Base-by-base conservation (phyloP, 2,329 filamentous ascomycete species). In the Cordyceps tenuipes region DNA sequence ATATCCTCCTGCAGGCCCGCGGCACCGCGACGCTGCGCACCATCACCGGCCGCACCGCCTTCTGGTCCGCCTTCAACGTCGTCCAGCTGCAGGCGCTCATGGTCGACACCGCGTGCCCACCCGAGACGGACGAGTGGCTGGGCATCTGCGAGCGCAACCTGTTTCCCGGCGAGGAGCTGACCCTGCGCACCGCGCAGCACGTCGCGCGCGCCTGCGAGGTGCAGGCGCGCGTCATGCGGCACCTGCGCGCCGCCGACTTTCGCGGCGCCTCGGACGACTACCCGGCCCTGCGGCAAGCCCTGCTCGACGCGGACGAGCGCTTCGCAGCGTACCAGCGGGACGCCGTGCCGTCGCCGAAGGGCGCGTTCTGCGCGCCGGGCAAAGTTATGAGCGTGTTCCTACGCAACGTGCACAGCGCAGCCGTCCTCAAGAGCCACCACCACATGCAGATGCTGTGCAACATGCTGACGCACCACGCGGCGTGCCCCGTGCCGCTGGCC, bases 61-160 rank as follows among this genome's bases (percentile, higher is more conserved):
- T 76, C 60, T 76, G 74, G 74, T 68, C 71, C 10, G 68, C 71
- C 23, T 75, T 67, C 43, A 75, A 69, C 60, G 69, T 76, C 63
- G 67, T 76, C 50, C 74, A 75, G 74, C 67, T 75, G 6, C 69
- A 73, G 61, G 70, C 69, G 26, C 67, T 74, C 13, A 61, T 74
- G 17, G 67, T 59, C 7, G 71, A 67, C 55, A 65, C 55, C 2
- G 67, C 69, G 53, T 73, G 70, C 17, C 74, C 74, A 4, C 67
- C 72, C 1, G 74, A 76, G 46, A 69, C 71, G 6, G 62, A 67
- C 2, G 67, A 68, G 56, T 76, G 74, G 74, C 67, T 76, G 8
- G 59, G 51, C n/a, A 54, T 66, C 15, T 69, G 75, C 5, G 65
- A 66, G 23, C 60, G 68, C 4, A 64, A 60, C 17, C 57, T 69